Percentiles rank a stretch among this genome's conserved stretches.
Evolutionary conservation across 805 yeast genomes (phyloP).

Genomic region (Metschnikowia sp.): DNA sequence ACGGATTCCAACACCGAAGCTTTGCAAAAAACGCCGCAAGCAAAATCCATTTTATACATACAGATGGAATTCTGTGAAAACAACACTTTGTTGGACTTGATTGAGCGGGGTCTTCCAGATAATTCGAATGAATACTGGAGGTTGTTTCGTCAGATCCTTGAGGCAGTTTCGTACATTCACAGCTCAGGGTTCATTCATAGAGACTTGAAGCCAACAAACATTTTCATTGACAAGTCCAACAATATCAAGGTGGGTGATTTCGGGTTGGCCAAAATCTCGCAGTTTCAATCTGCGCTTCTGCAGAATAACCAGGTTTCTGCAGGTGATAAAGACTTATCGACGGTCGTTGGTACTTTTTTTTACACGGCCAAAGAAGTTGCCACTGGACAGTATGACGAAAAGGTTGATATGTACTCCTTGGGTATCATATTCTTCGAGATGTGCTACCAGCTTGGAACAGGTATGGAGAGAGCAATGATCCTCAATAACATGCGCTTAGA

Average conservation of each 20-base stretch:
- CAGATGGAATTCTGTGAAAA: conserved; percentile 99
- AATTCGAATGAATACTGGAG: conserved; percentile 87
- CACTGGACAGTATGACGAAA: conserved; percentile 80
- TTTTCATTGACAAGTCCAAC: conserved; percentile 85
- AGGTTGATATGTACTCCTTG: conserved; percentile 92
- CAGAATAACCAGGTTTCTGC: conserved; percentile 37
- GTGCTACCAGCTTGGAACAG: conserved; percentile 81
- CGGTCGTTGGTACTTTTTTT: conserved; percentile 90
- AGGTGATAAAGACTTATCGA: conserved; percentile 68
- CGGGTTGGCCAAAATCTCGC: conserved; percentile 91
- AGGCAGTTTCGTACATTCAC: conserved; percentile 88
- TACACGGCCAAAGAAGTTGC: conserved; percentile 90
- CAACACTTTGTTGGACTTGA: conserved; percentile 80
- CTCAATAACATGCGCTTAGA: conserved; percentile 61
- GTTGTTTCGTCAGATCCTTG: conserved; percentile 78
- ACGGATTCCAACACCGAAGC: background rate
- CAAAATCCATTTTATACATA: conserved; percentile 72
- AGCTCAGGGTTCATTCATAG: conserved; percentile 92
- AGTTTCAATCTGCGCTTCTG: conserved; percentile 39
- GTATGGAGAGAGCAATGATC: conserved; percentile 85
- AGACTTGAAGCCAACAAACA: conserved; percentile 92
- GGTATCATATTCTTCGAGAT: conserved; percentile 96
- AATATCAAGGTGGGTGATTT: conserved; percentile 95
- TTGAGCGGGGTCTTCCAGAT: conserved; percentile 63
- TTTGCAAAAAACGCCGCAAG: conserved; percentile 16